Conservation (phyloP, 768 basidiomycete genomes). For the Rubroboletus pulcherrimus region DNA sequence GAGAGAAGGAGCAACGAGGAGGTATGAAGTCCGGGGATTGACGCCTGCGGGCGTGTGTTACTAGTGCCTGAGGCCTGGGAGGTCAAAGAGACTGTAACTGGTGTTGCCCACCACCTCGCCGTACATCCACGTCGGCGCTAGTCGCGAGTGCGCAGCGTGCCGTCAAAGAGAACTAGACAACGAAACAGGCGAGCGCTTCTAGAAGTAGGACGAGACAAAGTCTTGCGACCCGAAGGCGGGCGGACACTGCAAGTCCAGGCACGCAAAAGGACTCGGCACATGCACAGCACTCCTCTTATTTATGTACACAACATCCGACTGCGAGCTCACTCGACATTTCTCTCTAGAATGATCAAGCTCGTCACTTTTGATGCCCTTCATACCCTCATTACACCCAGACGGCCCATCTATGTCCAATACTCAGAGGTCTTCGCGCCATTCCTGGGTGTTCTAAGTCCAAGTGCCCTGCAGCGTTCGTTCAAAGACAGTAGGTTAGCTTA, state of each 20-base stretch:
- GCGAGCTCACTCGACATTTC: not conserved
- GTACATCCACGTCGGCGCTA: slow-evolving; percentile 17
- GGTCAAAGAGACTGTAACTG: slow-evolving; percentile 9
- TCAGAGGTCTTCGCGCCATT: slow-evolving; percentile 63
- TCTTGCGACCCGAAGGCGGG: slow-evolving; percentile 1
- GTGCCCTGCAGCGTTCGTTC: slow-evolving; percentile 54
- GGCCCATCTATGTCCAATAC: slow-evolving; percentile 61
- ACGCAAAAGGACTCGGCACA: not conserved
- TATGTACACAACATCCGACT: slow-evolving; percentile 10
- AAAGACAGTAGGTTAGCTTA: slow-evolving; percentile 41
- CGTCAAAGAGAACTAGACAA: slow-evolving; percentile 2
- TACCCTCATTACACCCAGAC: slow-evolving; percentile 68
- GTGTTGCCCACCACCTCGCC: slow-evolving; percentile 14
- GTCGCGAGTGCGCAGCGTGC: slow-evolving; percentile 13
- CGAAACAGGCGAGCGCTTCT: not conserved
- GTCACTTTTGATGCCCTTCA: slow-evolving; percentile 79
- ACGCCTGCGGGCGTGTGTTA: slow-evolving; percentile 30
- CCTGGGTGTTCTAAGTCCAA: slow-evolving; percentile 57
- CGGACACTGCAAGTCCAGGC: not conserved
- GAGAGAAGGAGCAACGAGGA: slow-evolving; percentile 13
- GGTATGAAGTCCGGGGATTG: slow-evolving; percentile 19
- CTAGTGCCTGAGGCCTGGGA: slow-evolving; percentile 2
- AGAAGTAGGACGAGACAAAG: slow-evolving; percentile 12
- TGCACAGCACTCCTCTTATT: slow-evolving; percentile 10
- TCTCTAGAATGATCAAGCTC: slow-evolving; percentile 43